These are phyloP conservation scores for Paecilomyces dactylethromorphus DNA, from an alignment of 2,329 filamentous ascomycete genomes.

Conservation along the genomic window DNA sequence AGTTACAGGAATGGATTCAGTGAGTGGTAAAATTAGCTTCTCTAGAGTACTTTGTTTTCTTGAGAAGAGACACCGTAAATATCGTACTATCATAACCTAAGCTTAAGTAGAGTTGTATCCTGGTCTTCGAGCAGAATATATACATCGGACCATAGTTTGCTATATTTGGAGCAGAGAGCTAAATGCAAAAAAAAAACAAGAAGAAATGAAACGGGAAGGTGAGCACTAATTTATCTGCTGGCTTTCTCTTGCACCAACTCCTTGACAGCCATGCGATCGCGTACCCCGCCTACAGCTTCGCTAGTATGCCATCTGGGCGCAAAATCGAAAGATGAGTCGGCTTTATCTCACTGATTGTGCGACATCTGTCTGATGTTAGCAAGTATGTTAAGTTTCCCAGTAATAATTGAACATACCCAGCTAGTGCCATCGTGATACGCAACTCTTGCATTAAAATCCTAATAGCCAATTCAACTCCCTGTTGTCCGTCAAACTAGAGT, in stretches of 20 bases:
- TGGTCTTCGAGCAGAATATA: not conserved
- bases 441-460: constrained; percentile 26
- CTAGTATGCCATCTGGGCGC: constrained; percentile 18
- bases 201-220: too few species aligned
- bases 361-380: not conserved
- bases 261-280: too few species aligned
- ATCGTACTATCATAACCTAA: too few species aligned
- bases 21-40: too few species aligned
- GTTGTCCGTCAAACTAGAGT: not conserved
- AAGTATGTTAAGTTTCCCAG: constrained; percentile 19
- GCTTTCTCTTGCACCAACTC: too few species aligned
- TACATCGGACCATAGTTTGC: not conserved
- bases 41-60: too few species aligned
- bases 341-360: constrained; percentile 16
- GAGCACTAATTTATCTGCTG: too few species aligned
- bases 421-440: constrained; percentile 24
- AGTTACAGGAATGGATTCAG: too few species aligned
- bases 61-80: too few species aligned
- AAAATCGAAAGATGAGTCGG: constrained; percentile 21
- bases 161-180: not conserved
- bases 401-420: constrained; percentile 17
- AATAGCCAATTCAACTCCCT: constrained; percentile 26
- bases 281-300: constrained; percentile 16
- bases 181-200: too few species aligned
- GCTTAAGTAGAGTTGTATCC: not conserved